These are phyloP conservation scores for Phanerochaete carnosa DNA, from an alignment of 768 basidiomycete species.

Conservation along the genomic window DNA sequence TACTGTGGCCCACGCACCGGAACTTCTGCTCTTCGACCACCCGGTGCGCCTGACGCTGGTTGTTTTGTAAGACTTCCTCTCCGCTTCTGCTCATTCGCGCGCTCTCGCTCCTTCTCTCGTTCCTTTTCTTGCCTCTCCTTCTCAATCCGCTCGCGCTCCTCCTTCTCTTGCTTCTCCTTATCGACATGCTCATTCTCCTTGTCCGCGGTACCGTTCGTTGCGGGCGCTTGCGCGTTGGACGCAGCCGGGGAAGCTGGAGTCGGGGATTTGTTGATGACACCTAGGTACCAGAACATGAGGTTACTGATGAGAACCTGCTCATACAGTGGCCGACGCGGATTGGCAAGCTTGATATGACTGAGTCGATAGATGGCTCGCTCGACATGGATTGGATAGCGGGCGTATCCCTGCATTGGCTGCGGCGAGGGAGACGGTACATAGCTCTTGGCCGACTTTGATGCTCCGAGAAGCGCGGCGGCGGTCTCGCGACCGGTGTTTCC, in stretches of 20 bases:
- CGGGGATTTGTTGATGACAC: conserved; percentile 90
- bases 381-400: conserved; percentile 97
- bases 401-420: conserved; percentile 42
- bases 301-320: conserved; percentile 95
- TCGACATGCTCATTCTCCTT: conserved; percentile 34
- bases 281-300: conserved; percentile 99
- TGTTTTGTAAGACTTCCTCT: conserved; percentile 67
- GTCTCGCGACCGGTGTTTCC: conserved; percentile 72
- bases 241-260: conserved; percentile 30
- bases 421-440: conserved; percentile 63
- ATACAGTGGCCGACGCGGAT: conserved; percentile 92
- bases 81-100: conserved; percentile 32
- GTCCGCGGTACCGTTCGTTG: conserved; percentile 24
- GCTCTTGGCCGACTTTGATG: conserved; percentile 75
- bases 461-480: conserved; percentile 82
- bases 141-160: conserved; percentile 36
- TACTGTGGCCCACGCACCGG: conserved; percentile 88
- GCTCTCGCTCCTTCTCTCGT: conserved; percentile 7
- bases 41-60: conserved; percentile 41
- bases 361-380: conserved; percentile 96
- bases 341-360: conserved; percentile 98
- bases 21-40: conserved; percentile 75
- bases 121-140: conserved; percentile 23
- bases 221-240: conserved; percentile 22
- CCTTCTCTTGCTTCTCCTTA: conserved; percentile 35